Evolutionary conservation across 768 basidiomycete species (phyloP), one percentile per base, ranked within the genome.

Genomic region (Cystofilobasidium capitatum): DNA sequence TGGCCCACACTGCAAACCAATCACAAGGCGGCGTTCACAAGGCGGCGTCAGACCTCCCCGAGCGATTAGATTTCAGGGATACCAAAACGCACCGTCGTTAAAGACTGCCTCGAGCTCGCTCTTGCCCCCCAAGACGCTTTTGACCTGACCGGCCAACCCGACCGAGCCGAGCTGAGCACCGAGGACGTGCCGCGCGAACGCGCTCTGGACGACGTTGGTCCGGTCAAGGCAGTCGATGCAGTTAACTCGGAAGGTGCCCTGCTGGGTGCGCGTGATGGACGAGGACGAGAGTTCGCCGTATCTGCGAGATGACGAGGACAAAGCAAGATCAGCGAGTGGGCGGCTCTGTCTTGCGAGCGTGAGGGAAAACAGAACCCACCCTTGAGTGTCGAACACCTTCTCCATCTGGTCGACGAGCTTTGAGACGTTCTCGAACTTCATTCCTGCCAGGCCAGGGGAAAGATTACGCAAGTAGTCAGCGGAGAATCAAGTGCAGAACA

Each of bases 151-250:
- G n/a, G 33, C 83, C 58, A 79, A 64, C 1, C 79, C 79, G 35
- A 79, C 71, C 54, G 77, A 77, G 3, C 76, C 76, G n/a, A 81
- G 72, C 70, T 79, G 77, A 7, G 69, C 69, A 4, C 73, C 71
- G 29, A 99, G 80, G 22, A 91, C 82, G 76, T 88, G 82, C 67
- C 94, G 83, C 4, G 91, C 88, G 73, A 99, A 89, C 0, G 94
- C 94, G 26, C 91, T 94, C 86, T 96, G 75, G 49, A 42, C 59
- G 47, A 66, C 29, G 74, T 94, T 96, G 17, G 94, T 97, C 61
- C 94, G 81, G 74, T 98, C 94, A 47, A 97, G 79, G 73, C 92
- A 94, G 74, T 98, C 94, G 54, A 97, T 93, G 75, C 94, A 98
- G 73, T 76, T 76, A 35, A 74, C 73, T 4, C 93, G 84, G 77